phyloP scores from a whole-genome alignment of 345 rosid genomes.

The Populus nigra region DNA sequence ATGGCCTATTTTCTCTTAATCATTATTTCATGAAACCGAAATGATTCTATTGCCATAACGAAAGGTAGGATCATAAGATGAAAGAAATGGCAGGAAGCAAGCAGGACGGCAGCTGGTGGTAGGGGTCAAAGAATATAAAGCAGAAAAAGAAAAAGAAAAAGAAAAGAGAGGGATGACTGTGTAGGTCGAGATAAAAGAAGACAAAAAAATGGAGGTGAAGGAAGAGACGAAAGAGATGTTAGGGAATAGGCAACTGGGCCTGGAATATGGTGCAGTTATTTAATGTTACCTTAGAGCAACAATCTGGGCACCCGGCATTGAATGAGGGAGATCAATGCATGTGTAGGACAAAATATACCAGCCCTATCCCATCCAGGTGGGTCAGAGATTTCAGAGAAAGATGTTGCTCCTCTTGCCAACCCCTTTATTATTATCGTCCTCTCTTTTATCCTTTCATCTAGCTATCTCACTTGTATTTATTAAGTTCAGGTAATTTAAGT shows the following conservation, averaged over 20 bases:
- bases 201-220: neutral
- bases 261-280: neutral
- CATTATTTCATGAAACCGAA: neutral
- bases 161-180: neutral
- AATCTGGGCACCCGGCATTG: conserved; percentile 22
- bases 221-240: neutral
- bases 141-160: neutral
- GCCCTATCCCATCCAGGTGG: neutral
- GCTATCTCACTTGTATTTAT: no score
- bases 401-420: neutral
- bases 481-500: no score
- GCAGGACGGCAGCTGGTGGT: neutral
- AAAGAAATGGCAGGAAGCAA: neutral
- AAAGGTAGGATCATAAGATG: neutral
- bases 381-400: neutral
- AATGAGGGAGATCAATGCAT: conserved; percentile 24
- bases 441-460: neutral
- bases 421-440: neutral
- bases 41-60: neutral
- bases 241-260: neutral
- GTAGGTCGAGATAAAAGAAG: neutral
- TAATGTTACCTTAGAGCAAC: neutral
- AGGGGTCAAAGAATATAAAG: neutral
- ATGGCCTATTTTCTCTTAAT: conserved; percentile 1
- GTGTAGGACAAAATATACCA: neutral